Evolutionary conservation across 2,329 filamentous ascomycete genomes (phyloP).

Genomic region (Cordyceps sp.): DNA sequence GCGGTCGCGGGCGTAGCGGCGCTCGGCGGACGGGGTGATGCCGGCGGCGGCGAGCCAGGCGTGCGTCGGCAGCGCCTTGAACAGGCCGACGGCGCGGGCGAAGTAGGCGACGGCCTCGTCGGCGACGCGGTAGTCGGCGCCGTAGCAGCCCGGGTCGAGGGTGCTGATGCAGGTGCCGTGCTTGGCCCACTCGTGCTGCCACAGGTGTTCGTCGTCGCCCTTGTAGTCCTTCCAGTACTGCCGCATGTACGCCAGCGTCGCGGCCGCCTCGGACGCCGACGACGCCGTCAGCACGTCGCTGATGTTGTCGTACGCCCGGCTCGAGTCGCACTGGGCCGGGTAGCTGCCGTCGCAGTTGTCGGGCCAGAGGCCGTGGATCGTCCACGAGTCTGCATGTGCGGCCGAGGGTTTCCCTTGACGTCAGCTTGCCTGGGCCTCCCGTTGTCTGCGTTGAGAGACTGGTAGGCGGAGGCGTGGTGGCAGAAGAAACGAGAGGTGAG

Average conservation of each 20-base stretch:
- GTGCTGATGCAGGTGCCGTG: conserved; percentile 59
- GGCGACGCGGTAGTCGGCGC: conserved; percentile 32
- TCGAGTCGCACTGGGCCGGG: conserved; percentile 46
- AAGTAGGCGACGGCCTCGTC: conserved; percentile 58
- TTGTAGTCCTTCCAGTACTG: conserved; percentile 56
- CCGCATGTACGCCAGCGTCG: conserved; percentile 49
- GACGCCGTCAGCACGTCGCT: conserved; percentile 40
- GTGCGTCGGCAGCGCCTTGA: conserved; percentile 53
- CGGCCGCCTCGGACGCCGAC: conserved; percentile 24
- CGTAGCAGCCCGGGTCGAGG: conserved; percentile 49
- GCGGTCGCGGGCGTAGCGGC: conserved; percentile 36
- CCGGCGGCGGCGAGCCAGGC: conserved; percentile 42
- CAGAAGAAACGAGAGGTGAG: background rate
- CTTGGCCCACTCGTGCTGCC: conserved; percentile 62
- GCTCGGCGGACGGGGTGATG: conserved; percentile 32
- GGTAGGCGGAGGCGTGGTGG: background rate
- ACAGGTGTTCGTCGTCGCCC: conserved; percentile 47
- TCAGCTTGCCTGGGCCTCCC: too few species aligned
- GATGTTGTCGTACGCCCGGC: conserved; percentile 48
- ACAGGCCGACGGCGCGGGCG: conserved; percentile 45
- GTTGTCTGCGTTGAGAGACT: too few species aligned
- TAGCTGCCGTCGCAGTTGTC: conserved; percentile 56
- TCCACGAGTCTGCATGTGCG: conserved; percentile 51
- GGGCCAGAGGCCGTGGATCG: conserved; percentile 52
- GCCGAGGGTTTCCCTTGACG: too few species aligned